phyloP scores from a whole-genome alignment of 164 flowering plant species.

The Vitis labrusca region DNA sequence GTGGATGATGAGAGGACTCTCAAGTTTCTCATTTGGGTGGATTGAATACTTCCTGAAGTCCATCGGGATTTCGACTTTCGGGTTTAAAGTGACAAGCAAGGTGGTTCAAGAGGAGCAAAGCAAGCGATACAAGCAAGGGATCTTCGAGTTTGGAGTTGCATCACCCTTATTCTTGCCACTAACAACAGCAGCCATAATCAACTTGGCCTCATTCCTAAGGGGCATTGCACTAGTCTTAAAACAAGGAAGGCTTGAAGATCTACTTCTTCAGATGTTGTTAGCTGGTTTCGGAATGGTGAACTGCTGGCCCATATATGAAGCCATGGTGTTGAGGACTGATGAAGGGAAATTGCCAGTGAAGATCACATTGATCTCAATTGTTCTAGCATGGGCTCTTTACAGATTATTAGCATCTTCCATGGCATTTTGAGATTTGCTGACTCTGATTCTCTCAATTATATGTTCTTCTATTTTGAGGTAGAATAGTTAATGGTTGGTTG shows the following conservation, averaged over 20 bases:
- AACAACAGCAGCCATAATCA: slow-evolving; percentile 36
- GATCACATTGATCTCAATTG: not conserved
- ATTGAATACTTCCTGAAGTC: too few species aligned
- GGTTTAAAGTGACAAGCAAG: too few species aligned
- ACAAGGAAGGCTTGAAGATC: not conserved
- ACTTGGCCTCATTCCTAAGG: slow-evolving; percentile 29
- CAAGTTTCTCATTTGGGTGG: too few species aligned
- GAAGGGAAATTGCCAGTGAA: not conserved
- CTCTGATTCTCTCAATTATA: too few species aligned
- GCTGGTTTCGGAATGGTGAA: not conserved
- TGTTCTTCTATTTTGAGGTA: too few species aligned
- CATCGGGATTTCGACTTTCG: not conserved
- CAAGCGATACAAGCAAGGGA: slow-evolving; percentile 45
- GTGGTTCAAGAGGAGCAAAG: slow-evolving; percentile 37
- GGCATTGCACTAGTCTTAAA: slow-evolving; percentile 12
- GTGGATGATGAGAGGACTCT: too few species aligned
- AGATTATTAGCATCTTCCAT: too few species aligned
- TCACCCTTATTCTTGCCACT: slow-evolving; percentile 54
- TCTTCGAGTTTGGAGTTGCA: slow-evolving; percentile 50
- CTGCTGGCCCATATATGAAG: not conserved
- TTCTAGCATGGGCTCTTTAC: not conserved
- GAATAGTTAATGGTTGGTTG: too few species aligned
- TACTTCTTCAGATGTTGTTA: not conserved
- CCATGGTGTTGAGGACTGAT: not conserved
- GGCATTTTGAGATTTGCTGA: too few species aligned